Conservation (phyloP, 129 eudicot species). For the Erigeron canadensis region DNA sequence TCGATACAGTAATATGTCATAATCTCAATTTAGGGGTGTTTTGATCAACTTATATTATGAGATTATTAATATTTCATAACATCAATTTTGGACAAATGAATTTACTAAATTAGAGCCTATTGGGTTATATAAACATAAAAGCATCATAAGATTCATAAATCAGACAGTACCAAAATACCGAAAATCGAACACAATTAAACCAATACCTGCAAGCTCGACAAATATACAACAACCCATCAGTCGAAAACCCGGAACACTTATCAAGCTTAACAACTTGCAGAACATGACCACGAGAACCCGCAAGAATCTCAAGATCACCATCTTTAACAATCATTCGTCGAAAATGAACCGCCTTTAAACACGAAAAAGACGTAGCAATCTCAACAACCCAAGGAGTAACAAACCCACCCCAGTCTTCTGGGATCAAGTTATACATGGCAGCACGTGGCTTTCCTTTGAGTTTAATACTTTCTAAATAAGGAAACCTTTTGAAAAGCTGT, state of each 20-base stretch:
- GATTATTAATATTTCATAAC: too few species aligned
- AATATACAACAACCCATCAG: conserved; percentile 61
- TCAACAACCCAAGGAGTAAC: conserved; percentile 76
- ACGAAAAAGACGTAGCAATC: conserved; percentile 39
- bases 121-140: too few species aligned
- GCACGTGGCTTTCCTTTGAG: conserved; percentile 93
- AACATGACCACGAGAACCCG: conserved; percentile 44
- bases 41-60: too few species aligned
- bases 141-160: too few species aligned
- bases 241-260: conserved; percentile 73
- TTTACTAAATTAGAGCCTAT: too few species aligned
- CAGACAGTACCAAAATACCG: too few species aligned
- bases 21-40: too few species aligned
- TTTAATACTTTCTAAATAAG: conserved; percentile 56
- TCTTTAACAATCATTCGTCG: conserved; percentile 79
- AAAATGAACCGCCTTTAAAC: conserved; percentile 61
- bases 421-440: conserved; percentile 79
- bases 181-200: too few species aligned
- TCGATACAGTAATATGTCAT: too few species aligned
- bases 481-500: conserved; percentile 52
- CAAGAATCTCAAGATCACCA: conserved; percentile 59
- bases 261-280: conserved; percentile 69
- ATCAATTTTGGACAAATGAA: too few species aligned
- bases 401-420: conserved; percentile 89
- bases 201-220: conserved; percentile 62